Percentiles rank a stretch among this genome's conserved stretches.
Conservation (phyloP, 106 monocot genomes). For the Dioscorea zingiberensis region DNA sequence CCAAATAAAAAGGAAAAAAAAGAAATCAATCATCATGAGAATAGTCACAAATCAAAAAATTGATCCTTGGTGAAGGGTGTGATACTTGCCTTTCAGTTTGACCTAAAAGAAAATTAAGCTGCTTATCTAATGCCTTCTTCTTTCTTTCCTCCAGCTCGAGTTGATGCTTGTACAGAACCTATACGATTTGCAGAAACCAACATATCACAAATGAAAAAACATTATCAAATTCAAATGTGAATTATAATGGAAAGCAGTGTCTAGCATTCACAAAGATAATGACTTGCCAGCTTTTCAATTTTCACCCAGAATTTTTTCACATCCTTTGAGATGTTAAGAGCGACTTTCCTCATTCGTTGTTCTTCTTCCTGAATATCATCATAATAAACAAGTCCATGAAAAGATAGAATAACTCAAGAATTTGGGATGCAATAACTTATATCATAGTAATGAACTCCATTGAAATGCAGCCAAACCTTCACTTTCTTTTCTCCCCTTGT, state of each 20-base stretch:
- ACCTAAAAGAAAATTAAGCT: conserved; percentile 96
- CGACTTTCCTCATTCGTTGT: conserved; percentile 73
- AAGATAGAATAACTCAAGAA: conserved; percentile 1
- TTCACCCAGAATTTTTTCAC: conserved; percentile 98
- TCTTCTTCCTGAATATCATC: conserved; percentile 73
- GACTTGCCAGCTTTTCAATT: conserved; percentile 91
- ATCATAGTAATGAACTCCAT: background rate
- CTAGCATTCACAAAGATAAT: background rate
- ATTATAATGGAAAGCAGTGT: background rate
- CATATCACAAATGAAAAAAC: background rate
- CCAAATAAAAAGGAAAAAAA: background rate
- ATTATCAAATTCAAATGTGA: background rate
- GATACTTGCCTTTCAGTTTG: conserved; percentile 89
- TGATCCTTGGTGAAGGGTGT: too few species aligned
- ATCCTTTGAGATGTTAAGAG: conserved; percentile 91
- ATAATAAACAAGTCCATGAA: background rate
- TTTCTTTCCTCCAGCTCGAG: conserved; percentile 90
- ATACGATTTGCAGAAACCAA: conserved; percentile 10
- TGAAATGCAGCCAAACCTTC: conserved; percentile 45
- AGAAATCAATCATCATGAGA: background rate
- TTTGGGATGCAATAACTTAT: background rate
- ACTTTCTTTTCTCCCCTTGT: conserved; percentile 84
- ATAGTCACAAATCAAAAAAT: too few species aligned
- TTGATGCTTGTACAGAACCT: conserved; percentile 98
- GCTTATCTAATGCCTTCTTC: conserved; percentile 96